A percentile compares a stretch with the other conserved stretches of the same genome.
Conservation (phyloP, 495 filamentous ascomycete species). For the Xylaria bambusicola region DNA sequence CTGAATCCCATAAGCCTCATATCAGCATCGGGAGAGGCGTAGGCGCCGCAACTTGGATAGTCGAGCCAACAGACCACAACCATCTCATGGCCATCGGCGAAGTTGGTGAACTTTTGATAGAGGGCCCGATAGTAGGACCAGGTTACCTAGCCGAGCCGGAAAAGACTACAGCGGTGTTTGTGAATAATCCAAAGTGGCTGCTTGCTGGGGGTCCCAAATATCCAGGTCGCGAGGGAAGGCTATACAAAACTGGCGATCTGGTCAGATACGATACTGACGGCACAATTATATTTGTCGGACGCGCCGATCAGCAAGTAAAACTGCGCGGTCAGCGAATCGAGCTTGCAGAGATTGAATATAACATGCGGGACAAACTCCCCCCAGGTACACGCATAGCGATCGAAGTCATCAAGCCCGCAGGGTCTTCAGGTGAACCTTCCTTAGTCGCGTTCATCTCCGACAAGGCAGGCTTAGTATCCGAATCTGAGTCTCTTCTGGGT, state of each 20-base stretch:
- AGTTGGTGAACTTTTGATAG: slow-evolving; percentile 64
- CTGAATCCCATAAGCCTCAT: slow-evolving; percentile 28
- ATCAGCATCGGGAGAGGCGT: slow-evolving; percentile 48
- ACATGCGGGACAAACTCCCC: slow-evolving; percentile 43
- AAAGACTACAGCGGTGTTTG: slow-evolving; percentile 49
- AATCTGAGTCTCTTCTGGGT: slow-evolving; percentile 24
- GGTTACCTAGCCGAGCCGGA: slow-evolving; percentile 52
- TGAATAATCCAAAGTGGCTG: slow-evolving; percentile 54
- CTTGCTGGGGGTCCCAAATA: slow-evolving; percentile 37
- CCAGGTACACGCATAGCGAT: slow-evolving; percentile 35
- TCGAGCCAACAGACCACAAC: slow-evolving; percentile 55
- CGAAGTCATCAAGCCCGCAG: slow-evolving; percentile 48
- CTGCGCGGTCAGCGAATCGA: slow-evolving; percentile 67
- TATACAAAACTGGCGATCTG: slow-evolving; percentile 71
- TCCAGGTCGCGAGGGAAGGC: slow-evolving; percentile 48
- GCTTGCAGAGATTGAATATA: slow-evolving; percentile 65
- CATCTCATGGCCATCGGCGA: slow-evolving; percentile 58
- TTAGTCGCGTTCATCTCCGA: slow-evolving; percentile 45
- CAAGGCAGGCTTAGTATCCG: slow-evolving; percentile 25
- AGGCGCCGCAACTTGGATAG: slow-evolving; percentile 55
- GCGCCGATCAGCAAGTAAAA: slow-evolving; percentile 67
- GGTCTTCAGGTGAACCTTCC: slow-evolving; percentile 35
- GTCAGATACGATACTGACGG: slow-evolving; percentile 62
- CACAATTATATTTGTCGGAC: slow-evolving; percentile 60
- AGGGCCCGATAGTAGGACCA: slow-evolving; percentile 56